Evolutionary conservation across 202 grass and related monocot species (phyloP).

Genomic region (Bolboschoenoplectus hybrid): DNA sequence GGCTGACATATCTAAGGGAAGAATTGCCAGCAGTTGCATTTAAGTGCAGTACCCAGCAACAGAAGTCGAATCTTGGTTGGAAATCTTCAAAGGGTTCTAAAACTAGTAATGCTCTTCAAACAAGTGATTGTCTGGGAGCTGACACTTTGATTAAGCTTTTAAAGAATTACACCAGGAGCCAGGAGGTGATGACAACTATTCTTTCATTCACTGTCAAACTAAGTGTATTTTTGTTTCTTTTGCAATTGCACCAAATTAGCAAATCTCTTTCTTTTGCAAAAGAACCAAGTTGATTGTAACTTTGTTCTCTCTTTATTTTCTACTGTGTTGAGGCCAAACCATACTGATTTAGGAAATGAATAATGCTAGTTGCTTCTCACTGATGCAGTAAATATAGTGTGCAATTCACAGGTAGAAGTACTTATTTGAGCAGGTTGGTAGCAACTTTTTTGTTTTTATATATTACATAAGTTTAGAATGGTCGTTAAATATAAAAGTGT

Average conservation of each 20-base stretch:
- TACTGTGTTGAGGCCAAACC: background rate
- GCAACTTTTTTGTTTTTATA: background rate
- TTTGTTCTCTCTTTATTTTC: constrained; percentile 23
- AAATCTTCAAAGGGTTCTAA: constrained; percentile 85
- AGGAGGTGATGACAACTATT: constrained; percentile 59
- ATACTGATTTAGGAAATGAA: constrained; percentile 9
- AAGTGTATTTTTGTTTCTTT: background rate
- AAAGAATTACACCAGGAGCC: constrained; percentile 97
- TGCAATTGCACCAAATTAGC: background rate
- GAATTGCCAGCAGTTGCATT: constrained; percentile 92
- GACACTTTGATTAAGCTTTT: constrained; percentile 92
- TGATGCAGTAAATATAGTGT: background rate
- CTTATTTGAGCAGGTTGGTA: background rate
- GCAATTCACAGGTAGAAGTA: background rate
- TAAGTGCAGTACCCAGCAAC: constrained; percentile 97
- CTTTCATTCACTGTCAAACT: background rate
- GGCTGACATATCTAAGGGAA: constrained; percentile 89
- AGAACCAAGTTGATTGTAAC: background rate
- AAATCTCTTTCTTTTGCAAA: constrained; percentile 4
- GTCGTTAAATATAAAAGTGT: background rate
- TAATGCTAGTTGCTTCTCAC: background rate
- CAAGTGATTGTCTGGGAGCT: constrained; percentile 91
- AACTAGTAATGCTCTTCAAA: constrained; percentile 65
- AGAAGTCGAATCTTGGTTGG: constrained; percentile 90
- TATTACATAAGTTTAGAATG: background rate